Percentiles rank a stretch among this genome's conserved stretches.
These are phyloP conservation scores for Dactylellina sp. DNA, from an alignment of 2,329 filamentous ascomycete species.

Conservation along the genomic window DNA sequence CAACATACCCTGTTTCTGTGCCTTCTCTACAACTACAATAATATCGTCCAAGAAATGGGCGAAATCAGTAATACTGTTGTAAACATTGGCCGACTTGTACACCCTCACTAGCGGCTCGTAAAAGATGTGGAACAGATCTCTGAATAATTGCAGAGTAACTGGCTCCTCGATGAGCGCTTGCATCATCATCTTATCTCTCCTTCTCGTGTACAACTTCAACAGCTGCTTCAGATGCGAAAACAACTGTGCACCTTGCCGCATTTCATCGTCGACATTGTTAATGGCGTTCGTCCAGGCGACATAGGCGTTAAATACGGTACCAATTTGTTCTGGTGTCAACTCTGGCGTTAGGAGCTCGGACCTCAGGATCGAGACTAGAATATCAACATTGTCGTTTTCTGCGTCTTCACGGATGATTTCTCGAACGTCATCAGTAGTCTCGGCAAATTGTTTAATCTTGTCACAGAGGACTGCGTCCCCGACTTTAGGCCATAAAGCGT, in stretches of 20 bases:
- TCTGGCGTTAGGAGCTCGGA: slow-evolving; percentile 80
- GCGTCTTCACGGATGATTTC: slow-evolving; percentile 79
- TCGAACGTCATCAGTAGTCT: slow-evolving; percentile 81
- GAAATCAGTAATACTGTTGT: slow-evolving; percentile 97
- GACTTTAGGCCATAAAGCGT: slow-evolving; percentile 79
- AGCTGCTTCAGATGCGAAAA: slow-evolving; percentile 96
- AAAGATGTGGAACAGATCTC: slow-evolving; percentile 97
- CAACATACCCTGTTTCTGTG: slow-evolving; percentile 68
- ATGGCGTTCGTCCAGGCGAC: slow-evolving; percentile 96
- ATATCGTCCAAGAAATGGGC: slow-evolving; percentile 92
- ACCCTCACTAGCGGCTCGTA: slow-evolving; percentile 97
- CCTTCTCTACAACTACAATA: slow-evolving; percentile 79
- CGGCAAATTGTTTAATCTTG: slow-evolving; percentile 83
- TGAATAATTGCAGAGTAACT: slow-evolving; percentile 94
- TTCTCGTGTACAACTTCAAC: slow-evolving; percentile 88
- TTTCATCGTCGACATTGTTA: slow-evolving; percentile 87
- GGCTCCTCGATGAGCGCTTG: slow-evolving; percentile 93
- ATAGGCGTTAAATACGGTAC: slow-evolving; percentile 90
- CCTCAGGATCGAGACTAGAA: slow-evolving; percentile 85
- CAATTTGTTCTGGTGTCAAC: slow-evolving; percentile 79
- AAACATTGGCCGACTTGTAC: slow-evolving; percentile 98
- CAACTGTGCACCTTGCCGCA: slow-evolving; percentile 87
- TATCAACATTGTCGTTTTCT: slow-evolving; percentile 77
- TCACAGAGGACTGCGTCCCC: slow-evolving; percentile 81
- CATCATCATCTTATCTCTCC: slow-evolving; percentile 98